Base-by-base conservation (phyloP, 768 basidiomycete species). In the Collybiopsis luxurians region DNA sequence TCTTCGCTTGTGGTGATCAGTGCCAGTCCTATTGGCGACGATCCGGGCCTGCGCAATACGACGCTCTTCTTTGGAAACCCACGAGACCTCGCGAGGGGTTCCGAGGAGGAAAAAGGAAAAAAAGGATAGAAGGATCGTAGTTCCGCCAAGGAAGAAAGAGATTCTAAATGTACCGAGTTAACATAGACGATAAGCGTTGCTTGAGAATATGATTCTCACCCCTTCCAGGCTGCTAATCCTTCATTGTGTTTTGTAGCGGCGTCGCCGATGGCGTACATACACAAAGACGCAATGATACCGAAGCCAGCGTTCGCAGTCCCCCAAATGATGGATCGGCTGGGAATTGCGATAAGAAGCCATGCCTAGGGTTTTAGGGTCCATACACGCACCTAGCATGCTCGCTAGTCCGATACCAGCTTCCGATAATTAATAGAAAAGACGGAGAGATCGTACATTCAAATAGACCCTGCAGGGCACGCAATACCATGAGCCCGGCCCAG, bases 311-410 rank as follows among this genome's bases (percentile, higher is more conserved):
- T 58, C 5, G 57, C 50, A 26, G 57, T 58, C 13, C 57, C 57
- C 57, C 57, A 58, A 26, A 58, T 58, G 51, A 58, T 45, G 21
- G 57, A 52, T n/a, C 57, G 57, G 26, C 56, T 57, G 28, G 13
- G 17, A 24, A 10, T 6, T 15, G 13, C 4, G 4, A 53, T 21
- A 39, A 40, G 51, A 40, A 39, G 40, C 11, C 17, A 28, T 13
- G 19, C 30, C 17, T 17, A 24, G 21, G 36, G 13, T 31, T 19
- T 5, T 9, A 24, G n/a, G 24, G n/a, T 12, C 28, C 9, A 42
- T 23, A 50, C 46, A 49, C 34, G 34, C 24, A 57, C 56, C 36
- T 49, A 5, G 56, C 42, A 51, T 57, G 56, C 42, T 57, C 56
- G n/a, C 42, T 30, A 21, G 56, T 57, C 24, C 48, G 49, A 26